A percentile compares a stretch with the other conserved stretches of the same genome.
Conservation (phyloP, 163 green algal genomes). For the Botryococcus braunii region DNA sequence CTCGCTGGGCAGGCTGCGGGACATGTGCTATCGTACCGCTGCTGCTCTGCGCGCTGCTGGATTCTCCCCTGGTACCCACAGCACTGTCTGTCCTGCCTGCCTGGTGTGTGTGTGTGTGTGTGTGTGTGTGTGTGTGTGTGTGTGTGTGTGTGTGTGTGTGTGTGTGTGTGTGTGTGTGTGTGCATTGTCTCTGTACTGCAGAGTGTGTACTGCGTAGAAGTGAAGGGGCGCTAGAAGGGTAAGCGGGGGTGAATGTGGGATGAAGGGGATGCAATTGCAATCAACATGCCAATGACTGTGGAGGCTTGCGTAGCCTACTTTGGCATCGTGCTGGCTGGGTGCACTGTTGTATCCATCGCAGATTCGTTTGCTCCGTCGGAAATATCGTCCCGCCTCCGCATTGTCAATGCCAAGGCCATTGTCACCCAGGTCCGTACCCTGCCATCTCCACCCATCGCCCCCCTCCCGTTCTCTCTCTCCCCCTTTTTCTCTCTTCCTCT, state of each 20-base stretch:
- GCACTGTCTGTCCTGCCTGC: no score
- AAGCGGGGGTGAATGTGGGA: no score
- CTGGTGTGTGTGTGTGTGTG: no score
- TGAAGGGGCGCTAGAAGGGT: not conserved
- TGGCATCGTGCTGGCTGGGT: constrained; percentile 71
- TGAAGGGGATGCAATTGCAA: constrained; percentile 56
- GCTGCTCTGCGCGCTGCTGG: constrained; percentile 23
- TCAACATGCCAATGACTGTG: constrained; percentile 77
- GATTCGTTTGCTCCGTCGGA: constrained; percentile 68
- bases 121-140: no score
- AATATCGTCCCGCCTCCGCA: constrained; percentile 18
- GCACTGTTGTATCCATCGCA: constrained; percentile 51
- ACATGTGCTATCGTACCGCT: constrained; percentile 28
- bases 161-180: no score
- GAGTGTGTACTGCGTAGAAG: not conserved
- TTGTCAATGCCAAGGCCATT: constrained; percentile 53
- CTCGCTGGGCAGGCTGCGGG: constrained; percentile 41
- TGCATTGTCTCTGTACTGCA: no score
- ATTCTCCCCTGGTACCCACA: constrained; percentile 35
- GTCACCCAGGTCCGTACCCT: constrained; percentile 86
- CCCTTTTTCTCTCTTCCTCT: not conserved
- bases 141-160: no score
- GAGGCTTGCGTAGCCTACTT: constrained; percentile 65
- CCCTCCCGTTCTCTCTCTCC: no score
- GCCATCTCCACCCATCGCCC: not conserved